phyloP scores from a whole-genome alignment of 2,329 filamentous ascomycete species.

The Tolypocladium ovalisporum region DNA sequence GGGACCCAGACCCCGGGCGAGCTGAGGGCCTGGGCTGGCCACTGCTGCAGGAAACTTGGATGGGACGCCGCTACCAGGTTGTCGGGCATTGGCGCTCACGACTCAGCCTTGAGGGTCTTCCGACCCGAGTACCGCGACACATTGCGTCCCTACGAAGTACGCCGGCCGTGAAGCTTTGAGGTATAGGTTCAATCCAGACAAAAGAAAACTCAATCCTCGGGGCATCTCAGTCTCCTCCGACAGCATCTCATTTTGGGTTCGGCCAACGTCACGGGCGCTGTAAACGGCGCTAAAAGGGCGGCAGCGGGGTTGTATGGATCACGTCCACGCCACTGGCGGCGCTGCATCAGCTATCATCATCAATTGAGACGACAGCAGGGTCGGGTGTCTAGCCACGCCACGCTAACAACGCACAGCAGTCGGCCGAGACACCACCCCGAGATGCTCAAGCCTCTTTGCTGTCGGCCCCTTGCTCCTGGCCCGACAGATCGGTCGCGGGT shows the following conservation, averaged over 20 bases:
- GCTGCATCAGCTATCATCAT: neutral
- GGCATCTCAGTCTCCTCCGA: too few relatives aligned
- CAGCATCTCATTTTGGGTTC: neutral
- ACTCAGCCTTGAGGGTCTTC: too few relatives aligned
- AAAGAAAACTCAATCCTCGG: too few relatives aligned
- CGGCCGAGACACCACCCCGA: neutral
- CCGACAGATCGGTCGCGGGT: constrained; percentile 27
- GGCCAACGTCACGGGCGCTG: neutral
- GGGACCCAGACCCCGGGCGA: neutral
- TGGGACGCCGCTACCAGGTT: too few relatives aligned
- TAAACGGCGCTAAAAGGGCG: constrained; percentile 1
- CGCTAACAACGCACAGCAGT: neutral
- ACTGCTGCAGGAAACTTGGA: too few relatives aligned
- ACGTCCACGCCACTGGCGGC: neutral
- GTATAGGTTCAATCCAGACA: too few relatives aligned
- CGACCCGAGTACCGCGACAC: too few relatives aligned
- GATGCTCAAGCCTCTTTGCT: neutral
- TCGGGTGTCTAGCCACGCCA: neutral
- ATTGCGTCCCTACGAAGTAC: too few relatives aligned
- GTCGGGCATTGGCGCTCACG: too few relatives aligned
- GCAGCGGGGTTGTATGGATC: neutral
- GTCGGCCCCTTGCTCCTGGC: constrained; percentile 6
- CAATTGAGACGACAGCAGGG: neutral
- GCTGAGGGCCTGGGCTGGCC: too few relatives aligned
- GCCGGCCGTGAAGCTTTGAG: too few relatives aligned